Evolutionary conservation across 2,329 filamentous ascomycete genomes (phyloP).

Genomic region (Falciphora oryzae): DNA sequence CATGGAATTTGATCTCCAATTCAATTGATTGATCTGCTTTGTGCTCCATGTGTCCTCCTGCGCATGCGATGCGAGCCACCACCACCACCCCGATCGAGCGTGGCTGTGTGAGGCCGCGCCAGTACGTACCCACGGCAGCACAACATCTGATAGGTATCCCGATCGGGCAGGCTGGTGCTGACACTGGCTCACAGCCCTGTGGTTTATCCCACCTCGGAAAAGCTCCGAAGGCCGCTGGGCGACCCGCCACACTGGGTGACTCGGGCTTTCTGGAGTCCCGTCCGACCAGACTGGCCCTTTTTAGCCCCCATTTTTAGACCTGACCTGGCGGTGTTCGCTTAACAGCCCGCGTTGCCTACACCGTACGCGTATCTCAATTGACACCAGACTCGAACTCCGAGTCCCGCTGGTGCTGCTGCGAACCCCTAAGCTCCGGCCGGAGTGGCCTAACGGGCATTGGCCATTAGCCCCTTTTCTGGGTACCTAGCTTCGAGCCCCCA

Average conservation of each 20-base stretch:
- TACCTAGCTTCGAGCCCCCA: not conserved
- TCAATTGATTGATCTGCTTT: not conserved
- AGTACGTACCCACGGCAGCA: not conserved
- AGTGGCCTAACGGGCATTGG: too few relatives aligned
- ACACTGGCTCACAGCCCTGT: not conserved
- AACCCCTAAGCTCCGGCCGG: too few relatives aligned
- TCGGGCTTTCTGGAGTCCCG: not conserved
- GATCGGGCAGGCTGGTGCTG: not conserved
- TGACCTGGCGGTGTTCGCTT: not conserved
- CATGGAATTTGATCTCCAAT: not conserved
- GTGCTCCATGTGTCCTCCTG: not conserved
- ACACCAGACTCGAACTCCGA: not conserved
- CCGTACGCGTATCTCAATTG: not conserved
- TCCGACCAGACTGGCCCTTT: not conserved
- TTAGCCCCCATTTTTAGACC: constrained; percentile 1
- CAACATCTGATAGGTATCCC: not conserved
- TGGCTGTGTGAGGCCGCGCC: not conserved
- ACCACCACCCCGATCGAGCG: not conserved
- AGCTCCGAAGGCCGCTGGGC: not conserved
- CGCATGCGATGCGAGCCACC: not conserved
- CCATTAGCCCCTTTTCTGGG: too few relatives aligned
- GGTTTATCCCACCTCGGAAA: not conserved
- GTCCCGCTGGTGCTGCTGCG: not conserved
- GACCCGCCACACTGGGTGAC: not conserved
- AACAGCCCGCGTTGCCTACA: too few relatives aligned